A percentile compares a stretch with the other conserved stretches of the same genome.
Conservation (phyloP, 441 rosid genomes). For the Lepidium campestre region DNA sequence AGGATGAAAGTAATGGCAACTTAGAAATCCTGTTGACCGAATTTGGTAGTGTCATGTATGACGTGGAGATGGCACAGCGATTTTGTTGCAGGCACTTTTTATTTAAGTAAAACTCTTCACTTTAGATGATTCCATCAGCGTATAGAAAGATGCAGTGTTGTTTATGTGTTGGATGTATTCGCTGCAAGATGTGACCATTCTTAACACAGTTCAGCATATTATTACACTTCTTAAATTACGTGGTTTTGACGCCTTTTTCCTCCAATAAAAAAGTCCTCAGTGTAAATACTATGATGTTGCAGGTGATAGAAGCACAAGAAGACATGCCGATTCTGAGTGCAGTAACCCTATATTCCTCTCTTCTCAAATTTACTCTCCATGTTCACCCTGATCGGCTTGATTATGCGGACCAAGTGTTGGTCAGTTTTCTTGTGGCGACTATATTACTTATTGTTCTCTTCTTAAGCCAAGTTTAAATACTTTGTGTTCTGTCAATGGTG, state of each 20-base stretch:
- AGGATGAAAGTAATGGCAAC: conserved; percentile 14
- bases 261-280: background rate
- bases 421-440: conserved; percentile 13
- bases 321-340: conserved; percentile 95
- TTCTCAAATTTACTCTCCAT: conserved; percentile 91
- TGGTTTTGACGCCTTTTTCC: conserved; percentile 4
- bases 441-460: conserved; percentile 1
- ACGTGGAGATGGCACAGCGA: background rate
- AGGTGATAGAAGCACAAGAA: conserved; percentile 95
- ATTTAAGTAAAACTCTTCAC: background rate
- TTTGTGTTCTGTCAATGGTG: background rate
- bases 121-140: background rate
- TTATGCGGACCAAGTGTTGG: conserved; percentile 87
- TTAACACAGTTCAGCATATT: background rate
- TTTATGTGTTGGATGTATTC: background rate
- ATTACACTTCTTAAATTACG: background rate
- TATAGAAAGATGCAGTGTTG: conserved; percentile 6
- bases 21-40: conserved; percentile 2
- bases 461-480: conserved; percentile 6
- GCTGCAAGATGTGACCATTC: conserved; percentile 6
- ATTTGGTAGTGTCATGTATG: conserved; percentile 6
- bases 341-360: conserved; percentile 90
- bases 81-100: background rate
- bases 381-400: conserved; percentile 98
- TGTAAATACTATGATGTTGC: conserved; percentile 25